Base-by-base conservation (phyloP, 257 asterid species). In the Rauvolfia tetraphylla region DNA sequence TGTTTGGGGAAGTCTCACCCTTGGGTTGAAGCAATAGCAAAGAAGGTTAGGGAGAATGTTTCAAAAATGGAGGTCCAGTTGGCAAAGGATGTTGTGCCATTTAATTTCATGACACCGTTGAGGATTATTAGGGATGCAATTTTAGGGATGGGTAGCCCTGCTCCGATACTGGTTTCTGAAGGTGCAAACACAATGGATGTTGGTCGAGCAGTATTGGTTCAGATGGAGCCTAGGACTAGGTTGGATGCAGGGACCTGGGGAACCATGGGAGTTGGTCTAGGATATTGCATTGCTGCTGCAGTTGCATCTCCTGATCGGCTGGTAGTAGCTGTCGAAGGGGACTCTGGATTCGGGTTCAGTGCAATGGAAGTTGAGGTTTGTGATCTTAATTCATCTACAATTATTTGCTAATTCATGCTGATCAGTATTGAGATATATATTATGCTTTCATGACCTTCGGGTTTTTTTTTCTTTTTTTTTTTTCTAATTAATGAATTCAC, bases 191-290 rank as follows among this genome's bases (percentile, higher is more conserved):
- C 98, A 1, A 92, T 93, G 96, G 98, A 94, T 76, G 89, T 93
- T 58, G 97, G 98, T 22, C 82, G 98, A 12, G 71, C 94, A 0
- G 97, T 92, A 5, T 82, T 93, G 75, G 94, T 93, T 80, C 98
- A 92, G 75, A 92, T 88, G 1, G 98, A 93, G 83, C 96, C 97
- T 12, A 85, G 98, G 81, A 92, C 97, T 31, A 86, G 98, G 88
- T 81, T 93, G 90, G 98, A 92, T 87, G 97, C 97, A 0, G 98
- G 98, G 84, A 93, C 98, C 8, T 93, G 97, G 97, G 98, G 98
- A 74, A 93, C 98, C 25, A 93, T 93, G 98, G 98, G 98, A 48
- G 95, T 93, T 68, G 98, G 98, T 53, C 96, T 93, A 51, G 98
- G 98, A 25, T 93, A 93, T 75, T 93, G 98, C 90, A 92, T 93